phyloP scores from a whole-genome alignment of 192 early-diverging fungal genomes.

The Backusella tuberculispora region DNA sequence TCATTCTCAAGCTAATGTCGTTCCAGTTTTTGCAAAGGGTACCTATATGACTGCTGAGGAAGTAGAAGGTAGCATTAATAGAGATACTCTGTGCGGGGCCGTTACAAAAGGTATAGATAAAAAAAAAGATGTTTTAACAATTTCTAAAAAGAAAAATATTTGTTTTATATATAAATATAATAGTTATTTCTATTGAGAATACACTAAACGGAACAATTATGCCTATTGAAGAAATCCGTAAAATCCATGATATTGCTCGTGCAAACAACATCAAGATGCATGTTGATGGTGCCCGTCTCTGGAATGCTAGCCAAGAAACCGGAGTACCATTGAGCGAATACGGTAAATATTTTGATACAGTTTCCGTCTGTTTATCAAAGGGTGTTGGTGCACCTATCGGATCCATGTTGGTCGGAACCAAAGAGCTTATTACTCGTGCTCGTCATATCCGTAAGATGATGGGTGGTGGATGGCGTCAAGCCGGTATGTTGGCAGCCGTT shows the following conservation, averaged over 20 bases:
- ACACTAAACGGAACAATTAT: constrained; percentile 85
- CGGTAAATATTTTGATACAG: constrained; percentile 75
- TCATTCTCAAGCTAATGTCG: constrained; percentile 72
- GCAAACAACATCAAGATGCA: constrained; percentile 69
- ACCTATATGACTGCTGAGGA: constrained; percentile 68
- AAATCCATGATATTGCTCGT: constrained; percentile 63
- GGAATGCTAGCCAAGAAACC: constrained; percentile 80
- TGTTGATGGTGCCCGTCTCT: constrained; percentile 90
- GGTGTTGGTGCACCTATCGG: constrained; percentile 94
- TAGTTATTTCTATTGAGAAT: constrained; percentile 85
- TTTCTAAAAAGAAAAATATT: not conserved
- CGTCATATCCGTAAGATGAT: constrained; percentile 88
- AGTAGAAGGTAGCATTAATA: constrained; percentile 59
- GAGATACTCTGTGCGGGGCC: constrained; percentile 46
- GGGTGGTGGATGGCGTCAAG: constrained; percentile 95
- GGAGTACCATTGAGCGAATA: constrained; percentile 77
- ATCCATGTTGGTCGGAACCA: constrained; percentile 76
- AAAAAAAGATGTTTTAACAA: not conserved
- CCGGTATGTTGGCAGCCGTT: constrained; percentile 81
- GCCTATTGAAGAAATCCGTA: constrained; percentile 75
- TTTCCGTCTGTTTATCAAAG: constrained; percentile 89
- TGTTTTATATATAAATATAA: not conserved
- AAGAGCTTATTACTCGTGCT: constrained; percentile 73
- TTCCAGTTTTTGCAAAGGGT: constrained; percentile 62
- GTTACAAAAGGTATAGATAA: constrained; percentile 55